These are phyloP conservation scores for Circinella minor DNA, from an alignment of 371 early-diverging fungal species.

Conservation along the genomic window DNA sequence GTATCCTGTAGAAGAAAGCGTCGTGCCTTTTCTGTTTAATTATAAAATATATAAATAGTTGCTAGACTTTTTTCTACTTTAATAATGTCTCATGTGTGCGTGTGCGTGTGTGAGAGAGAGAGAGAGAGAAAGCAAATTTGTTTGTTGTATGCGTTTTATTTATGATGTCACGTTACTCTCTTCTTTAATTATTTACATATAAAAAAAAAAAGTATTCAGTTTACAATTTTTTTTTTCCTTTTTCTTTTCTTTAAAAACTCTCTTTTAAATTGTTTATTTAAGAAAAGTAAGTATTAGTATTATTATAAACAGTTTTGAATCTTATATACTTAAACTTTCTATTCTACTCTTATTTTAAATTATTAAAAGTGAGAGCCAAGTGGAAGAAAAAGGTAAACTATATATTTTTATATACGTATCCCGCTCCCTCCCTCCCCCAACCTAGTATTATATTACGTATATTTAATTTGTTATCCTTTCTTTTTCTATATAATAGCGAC, in stretches of 20 bases:
- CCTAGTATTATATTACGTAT: too few relatives aligned
- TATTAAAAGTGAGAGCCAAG: constrained; percentile 27
- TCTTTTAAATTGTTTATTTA: neutral
- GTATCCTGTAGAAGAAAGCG: constrained; percentile 3
- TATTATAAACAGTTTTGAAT: neutral
- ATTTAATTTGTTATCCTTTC: too few relatives aligned
- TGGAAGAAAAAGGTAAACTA: constrained; percentile 32
- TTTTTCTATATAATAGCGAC: constrained; percentile 22
- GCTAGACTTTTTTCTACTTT: too few relatives aligned
- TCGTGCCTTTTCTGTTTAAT: constrained; percentile 6
- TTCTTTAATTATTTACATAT: neutral
- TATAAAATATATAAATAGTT: neutral
- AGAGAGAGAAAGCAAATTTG: too few relatives aligned
- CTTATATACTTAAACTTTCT: neutral
- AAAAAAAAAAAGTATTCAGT: too few relatives aligned
- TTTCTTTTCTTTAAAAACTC: neutral
- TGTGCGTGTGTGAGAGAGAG: too few relatives aligned
- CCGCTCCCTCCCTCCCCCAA: too few relatives aligned
- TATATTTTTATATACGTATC: neutral
- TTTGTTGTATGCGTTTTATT: neutral
- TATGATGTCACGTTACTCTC: constrained; percentile 4
- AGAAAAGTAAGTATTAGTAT: neutral
- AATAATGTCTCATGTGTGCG: too few relatives aligned
- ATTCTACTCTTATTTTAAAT: neutral
- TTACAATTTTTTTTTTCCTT: neutral